A percentile compares a stretch with the other conserved stretches of the same genome.
These are phyloP conservation scores for Chlamydomonas schloesseri DNA, from an alignment of 139 green algal species.

Conservation along the genomic window DNA sequence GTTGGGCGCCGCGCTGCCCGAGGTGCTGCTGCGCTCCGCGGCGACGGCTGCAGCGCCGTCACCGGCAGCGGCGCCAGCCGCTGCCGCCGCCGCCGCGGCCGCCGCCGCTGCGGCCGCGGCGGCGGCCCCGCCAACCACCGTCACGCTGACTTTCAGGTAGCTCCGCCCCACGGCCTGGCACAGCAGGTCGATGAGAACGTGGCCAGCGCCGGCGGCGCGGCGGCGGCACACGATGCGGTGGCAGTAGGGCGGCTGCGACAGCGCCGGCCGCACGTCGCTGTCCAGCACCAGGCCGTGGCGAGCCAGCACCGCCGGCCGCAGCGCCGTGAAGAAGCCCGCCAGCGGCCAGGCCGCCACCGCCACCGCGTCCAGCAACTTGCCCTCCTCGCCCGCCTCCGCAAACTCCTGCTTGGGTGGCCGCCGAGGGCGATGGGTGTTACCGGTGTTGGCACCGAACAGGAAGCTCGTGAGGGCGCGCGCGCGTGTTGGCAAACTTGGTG, in stretches of 20 bases:
- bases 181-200: slow-evolving; percentile 10
- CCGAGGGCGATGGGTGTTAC: no score
- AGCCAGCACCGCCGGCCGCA: background rate
- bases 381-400: slow-evolving; percentile 37
- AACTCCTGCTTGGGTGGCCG: background rate
- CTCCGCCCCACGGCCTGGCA: slow-evolving; percentile 11
- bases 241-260: slow-evolving; percentile 29
- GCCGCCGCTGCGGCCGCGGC: background rate
- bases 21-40: no score
- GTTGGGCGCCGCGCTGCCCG: background rate
- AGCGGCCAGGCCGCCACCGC: slow-evolving; percentile 24
- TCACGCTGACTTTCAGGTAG: background rate
- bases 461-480: no score
- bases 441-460: no score
- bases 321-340: slow-evolving; percentile 13
- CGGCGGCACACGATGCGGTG: slow-evolving; percentile 22
- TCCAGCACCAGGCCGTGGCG: slow-evolving; percentile 4
- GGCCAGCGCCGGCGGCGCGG: background rate
- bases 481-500: no score
- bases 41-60: background rate
- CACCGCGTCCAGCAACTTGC: slow-evolving; percentile 32
- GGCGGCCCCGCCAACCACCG: background rate
- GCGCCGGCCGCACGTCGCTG: slow-evolving; percentile 1
- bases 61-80: background rate
- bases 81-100: background rate